Evolutionary conservation across 2,329 filamentous ascomycete genomes (phyloP).

Genomic region (Nemania sp.): DNA sequence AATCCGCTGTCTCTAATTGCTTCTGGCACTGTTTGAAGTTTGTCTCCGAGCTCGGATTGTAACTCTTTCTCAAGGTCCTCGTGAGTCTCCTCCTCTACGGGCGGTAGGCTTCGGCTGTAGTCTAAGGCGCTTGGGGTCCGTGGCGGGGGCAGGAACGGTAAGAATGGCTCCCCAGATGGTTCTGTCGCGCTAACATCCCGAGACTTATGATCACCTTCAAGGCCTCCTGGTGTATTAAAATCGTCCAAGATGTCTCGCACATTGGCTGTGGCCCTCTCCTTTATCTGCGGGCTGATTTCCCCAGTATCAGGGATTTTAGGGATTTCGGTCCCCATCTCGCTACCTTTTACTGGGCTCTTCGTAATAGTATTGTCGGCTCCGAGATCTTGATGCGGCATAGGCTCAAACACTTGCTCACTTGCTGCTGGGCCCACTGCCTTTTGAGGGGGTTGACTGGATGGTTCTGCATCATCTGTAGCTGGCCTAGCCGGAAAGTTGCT

Average conservation of each 20-base stretch:
- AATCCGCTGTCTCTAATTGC: slow-evolving; percentile 64
- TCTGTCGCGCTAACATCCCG: slow-evolving; percentile 11
- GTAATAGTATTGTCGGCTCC: slow-evolving; percentile 47
- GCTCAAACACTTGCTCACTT: slow-evolving; percentile 7
- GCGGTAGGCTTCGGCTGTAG: slow-evolving; percentile 60
- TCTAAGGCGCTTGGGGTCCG: slow-evolving; percentile 51
- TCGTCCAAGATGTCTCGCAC: slow-evolving; percentile 48
- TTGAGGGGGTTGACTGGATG: slow-evolving; percentile 13
- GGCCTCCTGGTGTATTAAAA: slow-evolving; percentile 47
- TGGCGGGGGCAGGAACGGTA: slow-evolving; percentile 42
- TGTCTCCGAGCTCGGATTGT: slow-evolving; percentile 38
- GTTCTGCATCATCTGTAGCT: slow-evolving; percentile 37
- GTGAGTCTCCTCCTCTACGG: slow-evolving; percentile 64
- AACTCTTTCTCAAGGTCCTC: slow-evolving; percentile 58
- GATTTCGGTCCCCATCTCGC: slow-evolving; percentile 37
- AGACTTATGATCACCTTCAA: slow-evolving; percentile 23
- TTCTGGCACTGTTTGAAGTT: slow-evolving; percentile 49
- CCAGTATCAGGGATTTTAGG: slow-evolving; percentile 25
- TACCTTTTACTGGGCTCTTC: slow-evolving; percentile 57
- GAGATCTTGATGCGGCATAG: slow-evolving; percentile 2
- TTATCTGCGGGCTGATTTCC: slow-evolving; percentile 22
- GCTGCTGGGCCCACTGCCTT: slow-evolving; percentile 1
- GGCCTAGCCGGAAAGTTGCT: slow-evolving; percentile 42
- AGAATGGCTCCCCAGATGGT: slow-evolving; percentile 15
- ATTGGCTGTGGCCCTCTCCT: slow-evolving; percentile 37